A percentile compares a stretch with the other conserved stretches of the same genome.
Evolutionary conservation across 1,284 basidiomycete genomes (phyloP).

Genomic region (Clitocybe nebularis): DNA sequence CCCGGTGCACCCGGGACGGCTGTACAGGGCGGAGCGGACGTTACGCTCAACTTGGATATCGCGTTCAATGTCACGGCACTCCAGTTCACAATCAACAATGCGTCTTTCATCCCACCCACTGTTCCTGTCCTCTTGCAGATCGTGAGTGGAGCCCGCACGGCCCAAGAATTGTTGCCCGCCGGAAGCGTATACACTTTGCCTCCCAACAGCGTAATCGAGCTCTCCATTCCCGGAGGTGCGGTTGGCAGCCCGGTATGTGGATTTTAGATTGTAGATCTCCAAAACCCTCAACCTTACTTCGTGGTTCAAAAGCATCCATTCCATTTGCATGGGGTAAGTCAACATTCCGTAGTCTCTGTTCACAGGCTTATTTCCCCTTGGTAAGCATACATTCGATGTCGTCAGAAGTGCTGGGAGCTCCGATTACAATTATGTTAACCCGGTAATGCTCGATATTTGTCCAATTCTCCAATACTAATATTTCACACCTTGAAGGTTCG

Average conservation of each 20-base stretch:
- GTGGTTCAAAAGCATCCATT: conserved; percentile 23
- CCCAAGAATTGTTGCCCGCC: conserved; percentile 31
- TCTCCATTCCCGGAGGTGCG: conserved; percentile 25
- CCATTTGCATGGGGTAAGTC: conserved; percentile 36
- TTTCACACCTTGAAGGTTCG: conserved; percentile 13
- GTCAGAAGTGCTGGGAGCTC: conserved; percentile 33
- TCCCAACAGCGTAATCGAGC: conserved; percentile 35
- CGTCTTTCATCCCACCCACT: conserved; percentile 33
- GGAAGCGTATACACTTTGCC: conserved; percentile 36
- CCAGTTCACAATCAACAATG: conserved; percentile 33
- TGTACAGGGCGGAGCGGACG: conserved; percentile 27
- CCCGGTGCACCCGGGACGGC: conserved; percentile 29
- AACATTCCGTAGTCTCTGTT: background rate
- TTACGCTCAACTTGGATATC: conserved; percentile 27
- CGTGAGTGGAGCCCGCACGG: conserved; percentile 35
- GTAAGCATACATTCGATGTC: conserved; percentile 41
- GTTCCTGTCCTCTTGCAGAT: conserved; percentile 48
- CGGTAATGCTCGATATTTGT: conserved; percentile 18
- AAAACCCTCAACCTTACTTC: background rate
- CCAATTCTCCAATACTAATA: background rate
- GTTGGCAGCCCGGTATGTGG: conserved; percentile 21
- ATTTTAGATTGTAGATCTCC: background rate
- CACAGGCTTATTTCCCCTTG: background rate
- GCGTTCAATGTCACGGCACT: conserved; percentile 19
- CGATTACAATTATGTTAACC: conserved; percentile 37